Percentiles rank a stretch among this genome's conserved stretches.
phyloP scores from a whole-genome alignment of 192 early-diverging fungal genomes.

The Backusella morwellensis region DNA sequence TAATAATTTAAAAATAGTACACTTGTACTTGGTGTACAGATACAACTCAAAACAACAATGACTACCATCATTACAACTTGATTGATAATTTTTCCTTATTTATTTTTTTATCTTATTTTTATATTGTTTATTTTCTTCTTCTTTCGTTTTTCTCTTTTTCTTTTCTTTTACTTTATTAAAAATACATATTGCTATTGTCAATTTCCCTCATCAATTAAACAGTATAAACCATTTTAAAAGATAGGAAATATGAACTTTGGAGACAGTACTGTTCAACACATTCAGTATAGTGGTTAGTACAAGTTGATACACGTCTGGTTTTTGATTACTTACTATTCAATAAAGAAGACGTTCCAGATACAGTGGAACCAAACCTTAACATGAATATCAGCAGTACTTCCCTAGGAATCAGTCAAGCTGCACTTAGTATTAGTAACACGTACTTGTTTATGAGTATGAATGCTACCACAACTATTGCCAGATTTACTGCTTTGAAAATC shows the following conservation, averaged over 20 bases:
- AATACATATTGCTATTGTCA: not conserved
- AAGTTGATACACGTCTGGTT: not conserved
- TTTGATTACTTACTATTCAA: not conserved
- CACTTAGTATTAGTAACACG: not conserved
- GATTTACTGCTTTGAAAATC: not conserved
- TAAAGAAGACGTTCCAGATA: not conserved
- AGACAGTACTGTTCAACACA: not conserved
- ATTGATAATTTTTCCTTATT: not conserved
- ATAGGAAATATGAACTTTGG: not conserved
- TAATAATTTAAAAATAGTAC: no score
- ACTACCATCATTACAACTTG: not conserved
- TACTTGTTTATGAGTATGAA: not conserved
- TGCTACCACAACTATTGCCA: not conserved
- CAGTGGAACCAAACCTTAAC: not conserved
- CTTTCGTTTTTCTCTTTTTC: not conserved
- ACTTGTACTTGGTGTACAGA: not conserved
- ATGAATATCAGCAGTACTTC: not conserved
- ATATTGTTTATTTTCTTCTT: not conserved
- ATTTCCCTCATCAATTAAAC: not conserved
- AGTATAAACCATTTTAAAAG: not conserved
- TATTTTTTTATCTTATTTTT: no score
- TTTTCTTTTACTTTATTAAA: not conserved
- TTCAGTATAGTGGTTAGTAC: not conserved
- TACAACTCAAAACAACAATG: not conserved
- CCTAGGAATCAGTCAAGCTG: not conserved